A percentile compares a stretch with the other conserved stretches of the same genome.
phyloP scores from a whole-genome alignment of 2,329 filamentous ascomycete genomes.

The Trichoderma simmonsii region DNA sequence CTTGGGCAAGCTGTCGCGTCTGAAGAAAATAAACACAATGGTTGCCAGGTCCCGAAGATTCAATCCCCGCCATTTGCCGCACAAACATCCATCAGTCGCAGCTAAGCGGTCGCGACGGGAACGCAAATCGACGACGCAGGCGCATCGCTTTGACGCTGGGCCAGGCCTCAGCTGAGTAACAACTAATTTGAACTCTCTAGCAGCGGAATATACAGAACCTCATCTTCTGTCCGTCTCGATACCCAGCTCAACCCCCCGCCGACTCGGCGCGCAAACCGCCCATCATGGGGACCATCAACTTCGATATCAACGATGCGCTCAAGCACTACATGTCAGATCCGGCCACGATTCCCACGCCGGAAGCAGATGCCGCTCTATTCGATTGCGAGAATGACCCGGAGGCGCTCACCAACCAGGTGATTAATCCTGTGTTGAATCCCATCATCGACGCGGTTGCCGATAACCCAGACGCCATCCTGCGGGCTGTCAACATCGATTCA shows the following conservation, averaged over 20 bases:
- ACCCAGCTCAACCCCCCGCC: conserved; percentile 14
- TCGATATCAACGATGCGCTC: conserved; percentile 94
- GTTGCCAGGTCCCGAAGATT: conserved; percentile 24
- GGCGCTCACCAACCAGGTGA: conserved; percentile 69
- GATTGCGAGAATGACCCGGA: conserved; percentile 94
- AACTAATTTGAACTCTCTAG: background rate
- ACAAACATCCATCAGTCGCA: background rate
- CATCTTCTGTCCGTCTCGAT: background rate
- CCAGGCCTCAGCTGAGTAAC: background rate
- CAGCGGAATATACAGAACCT: background rate
- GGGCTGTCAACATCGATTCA: conserved; percentile 80
- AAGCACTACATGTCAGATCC: conserved; percentile 97
- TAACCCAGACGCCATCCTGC: conserved; percentile 82
- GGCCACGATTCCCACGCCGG: conserved; percentile 73
- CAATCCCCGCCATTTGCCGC: conserved; percentile 11
- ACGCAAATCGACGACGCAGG: background rate
- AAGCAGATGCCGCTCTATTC: conserved; percentile 77
- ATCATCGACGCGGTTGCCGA: conserved; percentile 92
- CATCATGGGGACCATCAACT: conserved; percentile 72
- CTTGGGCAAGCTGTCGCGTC: conserved; percentile 15
- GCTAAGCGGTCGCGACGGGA: background rate
- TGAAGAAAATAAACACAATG: conserved; percentile 24
- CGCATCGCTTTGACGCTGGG: background rate
- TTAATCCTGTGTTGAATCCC: conserved; percentile 84
- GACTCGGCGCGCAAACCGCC: conserved; percentile 27